Base-by-base conservation (phyloP, 306 rosid genomes). In the Pyrus bretschneideri region DNA sequence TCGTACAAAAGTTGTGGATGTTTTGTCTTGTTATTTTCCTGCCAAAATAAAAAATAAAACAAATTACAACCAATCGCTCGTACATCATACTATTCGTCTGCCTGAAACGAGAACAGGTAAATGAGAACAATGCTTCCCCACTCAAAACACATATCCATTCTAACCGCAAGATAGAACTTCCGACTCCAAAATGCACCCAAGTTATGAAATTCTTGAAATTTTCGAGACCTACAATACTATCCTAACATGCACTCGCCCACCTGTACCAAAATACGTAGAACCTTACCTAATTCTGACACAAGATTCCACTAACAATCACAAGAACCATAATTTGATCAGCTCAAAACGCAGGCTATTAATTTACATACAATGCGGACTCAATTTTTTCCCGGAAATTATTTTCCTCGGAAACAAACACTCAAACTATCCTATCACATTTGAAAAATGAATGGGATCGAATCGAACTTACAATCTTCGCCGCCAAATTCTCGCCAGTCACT, bases 1-100 rank as follows among this genome's bases (percentile, higher is more conserved):
- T 89, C 94, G 23, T 84, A 87, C 77, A 86, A 79, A 9, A 89
- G 87, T 76, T 89, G 94, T 0, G 91, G 89, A 83, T 89, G 94
- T 68, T 80, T 89, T 42, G 94, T 86, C 78, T 75, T 89, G 82
- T 80, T 88, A 85, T 60, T 87, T 59, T 89, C 94, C 94, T 89
- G 75, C 61, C 60, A 44, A 27, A 17, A n/a, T 27, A 72, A n/a
- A 44, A 27, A 23, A n/a, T 18, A 72, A n/a, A 54, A 72, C 9
- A 22, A 18, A 52, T 29, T 51, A 74, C 18, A 73, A 62, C 40
- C 54, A 22, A 40, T 14, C 3, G 29, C 17, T 21, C 6, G 18
- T 0, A 21, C 51, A 66, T 21, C 51, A 21, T 21, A 9, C 27
- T 11, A 33, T 66, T 35, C 44, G 44, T 31, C 69, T 17, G 3